Base-by-base conservation (phyloP, 2,329 filamentous ascomycete genomes). In the Microcyclospora tardicrescens region DNA sequence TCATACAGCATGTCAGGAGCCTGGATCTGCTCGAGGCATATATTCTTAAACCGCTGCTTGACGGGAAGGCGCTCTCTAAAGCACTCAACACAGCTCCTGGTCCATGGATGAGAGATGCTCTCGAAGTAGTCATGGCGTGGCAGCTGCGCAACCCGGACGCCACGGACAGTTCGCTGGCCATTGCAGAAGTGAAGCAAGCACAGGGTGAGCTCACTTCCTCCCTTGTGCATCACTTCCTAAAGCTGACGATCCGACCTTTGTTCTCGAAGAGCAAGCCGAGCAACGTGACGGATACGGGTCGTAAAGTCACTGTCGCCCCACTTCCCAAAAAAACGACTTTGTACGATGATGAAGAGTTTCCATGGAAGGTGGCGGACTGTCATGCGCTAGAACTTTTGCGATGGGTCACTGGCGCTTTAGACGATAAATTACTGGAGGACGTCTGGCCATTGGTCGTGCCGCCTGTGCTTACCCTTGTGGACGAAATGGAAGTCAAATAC, bases 121-220 rank as follows among this genome's bases (percentile, higher is more conserved):
- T 94, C 34, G 81, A 93, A 27, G 67, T 86, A 3, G 82, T 84
- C 43, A 74, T 93, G 60, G 77, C 78, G 43, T 96, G 87, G 86
- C 91, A 96, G 61, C 71, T 96, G 37, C 73, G 84, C 29, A 77
- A 96, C 54, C 84, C 86, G 0, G 68, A 68, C 3, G 67, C 65
- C 41, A 73, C 69, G 3, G 79, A 87, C 44, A 62, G 69, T 24
- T 51, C 54, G 27, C 56, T 57, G 39, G 66, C 64, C 11, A 64
- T 70, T 36, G 61, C 65, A 48, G 62, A 63, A 43, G 64, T 70
- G 33, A 6, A 4, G 4, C 61, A 60, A 41, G 50, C 41, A 24
- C 47, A 52, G 39, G 64, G 66, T 70, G 67, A 69, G 67, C 67
- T 71, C 43, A 55, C 64, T 53, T 58, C 57, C 54, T 54, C 58